Evolutionary conservation across 202 grass and related monocot species (phyloP).

Genomic region (Digitaria exilis): DNA sequence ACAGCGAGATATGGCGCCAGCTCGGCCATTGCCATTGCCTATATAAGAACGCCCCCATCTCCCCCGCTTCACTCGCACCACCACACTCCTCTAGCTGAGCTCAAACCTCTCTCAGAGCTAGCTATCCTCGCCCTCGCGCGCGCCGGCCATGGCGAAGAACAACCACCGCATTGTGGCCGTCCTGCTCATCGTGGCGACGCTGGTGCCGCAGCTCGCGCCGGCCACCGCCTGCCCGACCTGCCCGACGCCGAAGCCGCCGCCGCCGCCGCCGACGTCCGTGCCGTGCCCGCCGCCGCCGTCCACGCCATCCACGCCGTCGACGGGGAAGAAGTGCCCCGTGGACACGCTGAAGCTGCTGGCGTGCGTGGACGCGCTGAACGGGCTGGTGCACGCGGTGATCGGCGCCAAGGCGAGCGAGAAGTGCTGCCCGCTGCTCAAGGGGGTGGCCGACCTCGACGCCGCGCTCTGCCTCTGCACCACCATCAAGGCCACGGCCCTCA

Average conservation of each 20-base stretch:
- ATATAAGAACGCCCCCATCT: neutral
- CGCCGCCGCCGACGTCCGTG: slow-evolving; percentile 46
- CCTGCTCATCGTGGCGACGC: slow-evolving; percentile 22
- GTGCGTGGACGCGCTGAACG: slow-evolving; percentile 81
- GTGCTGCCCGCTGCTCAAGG: no score
- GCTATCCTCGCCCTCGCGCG: neutral
- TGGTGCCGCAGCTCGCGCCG: slow-evolving; percentile 30
- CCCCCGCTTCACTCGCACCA: slow-evolving; percentile 12
- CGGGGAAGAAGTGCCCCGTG: slow-evolving; percentile 71
- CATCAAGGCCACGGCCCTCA: no score
- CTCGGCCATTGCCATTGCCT: slow-evolving; percentile 10
- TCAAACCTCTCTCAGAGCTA: neutral
- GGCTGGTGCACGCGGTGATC: slow-evolving; percentile 22
- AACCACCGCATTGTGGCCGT: slow-evolving; percentile 22
- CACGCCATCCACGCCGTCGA: slow-evolving; percentile 12
- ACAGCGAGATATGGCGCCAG: slow-evolving; percentile 17
- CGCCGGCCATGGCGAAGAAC: slow-evolving; percentile 36
- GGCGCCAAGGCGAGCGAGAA: no score
- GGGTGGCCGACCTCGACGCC: no score
- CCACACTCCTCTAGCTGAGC: neutral
- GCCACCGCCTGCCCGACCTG: slow-evolving; percentile 54
- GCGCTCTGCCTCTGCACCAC: slow-evolving; percentile 79
- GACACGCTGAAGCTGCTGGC: slow-evolving; percentile 79
- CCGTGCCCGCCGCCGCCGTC: slow-evolving; percentile 46
- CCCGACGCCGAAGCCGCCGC: slow-evolving; percentile 37